Evolutionary conservation across 768 basidiomycete species (phyloP).

Genomic region (Amanita phalloides): DNA sequence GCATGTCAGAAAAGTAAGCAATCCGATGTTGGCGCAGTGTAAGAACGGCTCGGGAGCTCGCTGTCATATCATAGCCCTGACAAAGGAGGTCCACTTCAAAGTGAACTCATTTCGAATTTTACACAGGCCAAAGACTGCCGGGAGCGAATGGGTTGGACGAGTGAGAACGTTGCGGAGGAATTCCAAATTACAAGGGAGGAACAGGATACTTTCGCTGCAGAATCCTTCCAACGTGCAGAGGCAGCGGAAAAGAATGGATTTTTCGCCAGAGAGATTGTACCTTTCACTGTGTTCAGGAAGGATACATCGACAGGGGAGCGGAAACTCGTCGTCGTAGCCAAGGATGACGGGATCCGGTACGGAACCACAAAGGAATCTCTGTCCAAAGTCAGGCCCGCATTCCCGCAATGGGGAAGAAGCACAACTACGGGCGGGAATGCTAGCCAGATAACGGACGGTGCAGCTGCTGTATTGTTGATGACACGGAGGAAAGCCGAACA

Average conservation of each 20-base stretch:
- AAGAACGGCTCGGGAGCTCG: not conserved
- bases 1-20: constrained; percentile 68
- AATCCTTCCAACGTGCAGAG: constrained; percentile 74
- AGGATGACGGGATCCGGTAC: constrained; percentile 72
- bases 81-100: constrained; percentile 45
- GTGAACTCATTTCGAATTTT: constrained; percentile 49
- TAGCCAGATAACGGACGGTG: constrained; percentile 78
- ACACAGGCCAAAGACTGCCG: constrained; percentile 47
- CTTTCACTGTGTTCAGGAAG: constrained; percentile 56
- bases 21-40: not conserved
- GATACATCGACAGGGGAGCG: constrained; percentile 45
- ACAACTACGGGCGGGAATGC: constrained; percentile 82
- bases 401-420: constrained; percentile 71
- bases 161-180: constrained; percentile 74
- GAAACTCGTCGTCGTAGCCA: constrained; percentile 40
- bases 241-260: constrained; percentile 55
- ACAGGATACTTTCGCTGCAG: constrained; percentile 67
- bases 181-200: constrained; percentile 62
- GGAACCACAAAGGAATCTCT: constrained; percentile 62
- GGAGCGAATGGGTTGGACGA: constrained; percentile 84
- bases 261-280: constrained; percentile 64
- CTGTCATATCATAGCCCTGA: constrained; percentile 40
- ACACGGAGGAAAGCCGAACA: constrained; percentile 67
- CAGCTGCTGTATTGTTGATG: constrained; percentile 77
- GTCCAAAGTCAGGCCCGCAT: constrained; percentile 58